Evolutionary conservation across 2,329 filamentous ascomycete species (phyloP), one percentile per base, ranked within the genome.

Genomic region (Neofusicoccum cordaticola): DNA sequence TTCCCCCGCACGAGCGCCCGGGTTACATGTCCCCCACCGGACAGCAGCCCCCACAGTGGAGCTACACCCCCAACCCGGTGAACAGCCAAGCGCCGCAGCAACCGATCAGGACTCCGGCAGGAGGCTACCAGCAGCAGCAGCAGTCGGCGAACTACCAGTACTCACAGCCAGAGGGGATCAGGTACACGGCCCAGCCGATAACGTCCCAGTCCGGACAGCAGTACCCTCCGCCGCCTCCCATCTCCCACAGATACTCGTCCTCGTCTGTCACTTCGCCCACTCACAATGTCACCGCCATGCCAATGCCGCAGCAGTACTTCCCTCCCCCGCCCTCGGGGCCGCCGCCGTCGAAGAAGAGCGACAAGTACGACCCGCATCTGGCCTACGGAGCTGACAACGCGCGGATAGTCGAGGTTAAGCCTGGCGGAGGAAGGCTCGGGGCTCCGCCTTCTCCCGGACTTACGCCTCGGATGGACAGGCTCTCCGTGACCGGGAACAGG

Each of bases 401-500:
- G n/a, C 70, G 71, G 4, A 70, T 79, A 7, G 76, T 81, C 1
- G 80, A 82, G 66, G 76, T 82, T 67, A 78, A 75, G 6, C 79
- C 80, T 6, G 74, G 75, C 35, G 70, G 67, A 51, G 70, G 66
- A 19, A 71, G 62, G 64, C 60, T 72, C 22, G 70, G 73, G 52
- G 69, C 72, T 17, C 72, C 77, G 17, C 72, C 74, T 8, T 74
- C 74, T 22, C 72, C 74, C 2, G 70, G 70, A 7, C 70, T 82
- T 27, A 71, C 69, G 7, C 71, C 72, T 41, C 76, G 79, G 42
- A 81, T 82, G 79, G 76, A 81, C 60, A 75, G 80, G 52, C 74
- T 83, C 31, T 82, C 80, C 1, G 80, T 83, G 35, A 80, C 78
- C 66, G 81, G 81, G 8, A 78, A 79, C 65, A 72, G 79, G 50